A percentile compares a stretch with the other conserved stretches of the same genome.
phyloP scores from a whole-genome alignment of 768 basidiomycete genomes.

The Nevesoporus exiguus region DNA sequence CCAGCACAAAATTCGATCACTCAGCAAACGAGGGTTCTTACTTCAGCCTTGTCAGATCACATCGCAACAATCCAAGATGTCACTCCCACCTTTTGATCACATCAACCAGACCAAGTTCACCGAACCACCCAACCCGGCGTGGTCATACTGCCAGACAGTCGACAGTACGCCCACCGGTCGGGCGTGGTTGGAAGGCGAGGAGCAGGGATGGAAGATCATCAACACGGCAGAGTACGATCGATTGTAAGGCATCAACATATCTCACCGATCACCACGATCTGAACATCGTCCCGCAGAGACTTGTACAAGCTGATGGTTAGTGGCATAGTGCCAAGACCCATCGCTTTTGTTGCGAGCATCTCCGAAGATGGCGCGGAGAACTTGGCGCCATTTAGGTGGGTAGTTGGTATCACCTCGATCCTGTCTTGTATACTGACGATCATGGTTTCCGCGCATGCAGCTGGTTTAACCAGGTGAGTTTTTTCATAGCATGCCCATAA shows the following conservation, averaged over 20 bases:
- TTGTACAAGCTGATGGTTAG: constrained; percentile 35
- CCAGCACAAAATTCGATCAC: too few species aligned
- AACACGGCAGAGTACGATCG: constrained; percentile 25
- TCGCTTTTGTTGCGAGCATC: constrained; percentile 42
- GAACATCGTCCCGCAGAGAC: constrained; percentile 7
- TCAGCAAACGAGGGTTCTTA: background rate
- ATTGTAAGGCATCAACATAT: constrained; percentile 12
- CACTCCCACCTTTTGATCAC: constrained; percentile 28
- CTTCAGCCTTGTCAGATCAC: too few species aligned
- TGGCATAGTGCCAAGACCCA: constrained; percentile 41
- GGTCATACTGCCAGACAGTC: constrained; percentile 30
- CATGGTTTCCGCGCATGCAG: background rate
- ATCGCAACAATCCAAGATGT: constrained; percentile 16
- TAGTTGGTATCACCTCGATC: constrained; percentile 15
- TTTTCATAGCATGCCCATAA: background rate
- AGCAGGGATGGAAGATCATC: constrained; percentile 34
- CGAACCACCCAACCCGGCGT: constrained; percentile 30
- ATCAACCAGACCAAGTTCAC: constrained; percentile 20
- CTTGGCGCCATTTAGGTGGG: constrained; percentile 42
- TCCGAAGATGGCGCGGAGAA: constrained; percentile 34
- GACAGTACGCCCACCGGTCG: constrained; percentile 23
- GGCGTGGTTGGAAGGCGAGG: constrained; percentile 33
- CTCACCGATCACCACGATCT: background rate
- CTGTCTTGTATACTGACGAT: constrained; percentile 15
- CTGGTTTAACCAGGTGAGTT: background rate